A percentile compares a stretch with the other conserved stretches of the same genome.
Conservation (phyloP, 495 filamentous ascomycete species). For the Cladorrhinum samala region DNA sequence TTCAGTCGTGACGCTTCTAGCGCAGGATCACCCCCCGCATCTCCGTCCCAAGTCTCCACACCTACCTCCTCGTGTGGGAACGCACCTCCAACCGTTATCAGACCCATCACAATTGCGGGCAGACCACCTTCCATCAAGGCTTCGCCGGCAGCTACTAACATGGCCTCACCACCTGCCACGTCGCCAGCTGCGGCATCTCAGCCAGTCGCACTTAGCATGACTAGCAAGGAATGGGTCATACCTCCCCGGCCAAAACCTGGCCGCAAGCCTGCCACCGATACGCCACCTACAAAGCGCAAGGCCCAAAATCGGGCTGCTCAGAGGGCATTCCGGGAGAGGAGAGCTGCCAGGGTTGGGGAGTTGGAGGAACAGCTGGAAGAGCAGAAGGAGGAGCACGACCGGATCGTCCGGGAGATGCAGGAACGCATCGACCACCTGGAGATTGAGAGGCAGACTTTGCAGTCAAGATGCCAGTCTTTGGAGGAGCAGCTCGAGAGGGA, state of each 20-base stretch:
- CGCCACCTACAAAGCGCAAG: conserved; percentile 85
- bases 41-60: conserved; percentile 22
- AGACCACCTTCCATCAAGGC: conserved; percentile 11
- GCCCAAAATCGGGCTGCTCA: conserved; percentile 92
- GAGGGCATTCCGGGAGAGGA: conserved; percentile 79
- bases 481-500: conserved; percentile 40
- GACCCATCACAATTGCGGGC: conserved; percentile 19
- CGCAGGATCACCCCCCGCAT: conserved; percentile 24
- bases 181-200: conserved; percentile 15
- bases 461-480: conserved; percentile 34
- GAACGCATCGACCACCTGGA: conserved; percentile 41
- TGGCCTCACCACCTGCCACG: conserved; percentile 20
- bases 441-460: conserved; percentile 39
- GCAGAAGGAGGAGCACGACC: conserved; percentile 44
- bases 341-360: conserved; percentile 78
- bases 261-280: conserved; percentile 85
- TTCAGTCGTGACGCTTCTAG: conserved; percentile 12
- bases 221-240: conserved; percentile 80
- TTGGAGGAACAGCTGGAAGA: conserved; percentile 78
- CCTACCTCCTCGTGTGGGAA: conserved; percentile 13
- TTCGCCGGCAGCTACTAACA: conserved; percentile 16
- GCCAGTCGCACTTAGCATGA: conserved; percentile 43
- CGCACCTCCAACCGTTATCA: conserved; percentile 23
- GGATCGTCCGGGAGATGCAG: conserved; percentile 39
- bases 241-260: conserved; percentile 89